phyloP scores from a whole-genome alignment of 2,329 filamentous ascomycete species.

The Hymenoscyphus fraxineus region DNA sequence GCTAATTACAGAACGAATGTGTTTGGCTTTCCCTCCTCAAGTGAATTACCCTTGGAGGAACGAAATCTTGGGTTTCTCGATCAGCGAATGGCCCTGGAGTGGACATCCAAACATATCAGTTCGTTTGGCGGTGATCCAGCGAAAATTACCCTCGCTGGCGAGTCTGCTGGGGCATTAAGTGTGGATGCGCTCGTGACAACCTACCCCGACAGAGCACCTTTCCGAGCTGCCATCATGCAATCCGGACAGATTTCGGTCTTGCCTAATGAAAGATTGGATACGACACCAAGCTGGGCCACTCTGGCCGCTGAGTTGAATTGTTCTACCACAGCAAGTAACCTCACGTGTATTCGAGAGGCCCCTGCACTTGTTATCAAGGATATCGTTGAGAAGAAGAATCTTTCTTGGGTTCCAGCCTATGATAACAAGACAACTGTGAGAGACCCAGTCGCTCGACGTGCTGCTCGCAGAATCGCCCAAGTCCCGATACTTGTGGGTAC shows the following conservation, averaged over 20 bases:
- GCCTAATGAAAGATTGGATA: neutral
- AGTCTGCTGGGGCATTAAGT: constrained; percentile 23
- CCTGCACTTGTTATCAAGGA: neutral
- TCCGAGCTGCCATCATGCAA: constrained; percentile 14
- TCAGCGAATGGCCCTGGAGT: constrained; percentile 53
- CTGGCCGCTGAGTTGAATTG: neutral
- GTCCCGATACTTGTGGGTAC: constrained; percentile 2
- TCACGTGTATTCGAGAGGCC: neutral
- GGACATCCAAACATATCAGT: constrained; percentile 55
- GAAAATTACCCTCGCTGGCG: constrained; percentile 29
- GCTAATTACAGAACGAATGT: constrained; percentile 25
- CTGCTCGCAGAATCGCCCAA: neutral
- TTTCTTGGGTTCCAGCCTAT: neutral
- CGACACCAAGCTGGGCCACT: neutral
- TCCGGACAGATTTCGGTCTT: neutral
- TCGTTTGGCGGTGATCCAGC: constrained; percentile 54
- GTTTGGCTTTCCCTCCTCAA: constrained; percentile 48
- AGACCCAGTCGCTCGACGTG: neutral
- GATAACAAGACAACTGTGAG: neutral
- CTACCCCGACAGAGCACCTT: constrained; percentile 9
- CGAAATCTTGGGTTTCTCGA: constrained; percentile 36
- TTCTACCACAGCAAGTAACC: neutral
- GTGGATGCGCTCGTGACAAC: constrained; percentile 26
- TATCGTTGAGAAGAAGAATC: neutral
- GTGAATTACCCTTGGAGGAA: constrained; percentile 39